Evolutionary conservation across 331 rosid species (phyloP).

Genomic region (Acacia pycnantha): DNA sequence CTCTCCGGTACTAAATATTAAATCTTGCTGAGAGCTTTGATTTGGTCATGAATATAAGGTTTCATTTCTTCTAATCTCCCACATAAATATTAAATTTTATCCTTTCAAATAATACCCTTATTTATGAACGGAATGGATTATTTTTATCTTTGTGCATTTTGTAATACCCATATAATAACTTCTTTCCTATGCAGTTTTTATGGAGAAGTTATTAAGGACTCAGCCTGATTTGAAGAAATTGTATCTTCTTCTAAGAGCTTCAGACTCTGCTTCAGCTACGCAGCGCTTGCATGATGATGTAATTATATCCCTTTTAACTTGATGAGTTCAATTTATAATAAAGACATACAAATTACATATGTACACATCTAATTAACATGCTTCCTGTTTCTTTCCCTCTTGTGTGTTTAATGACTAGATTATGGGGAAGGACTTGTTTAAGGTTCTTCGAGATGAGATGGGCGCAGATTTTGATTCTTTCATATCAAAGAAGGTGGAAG

Average conservation of each 20-base stretch:
- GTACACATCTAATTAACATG: background rate
- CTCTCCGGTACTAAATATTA: too few species aligned
- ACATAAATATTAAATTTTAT: too few species aligned
- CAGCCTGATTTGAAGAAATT: too few species aligned
- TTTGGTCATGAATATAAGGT: too few species aligned
- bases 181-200: too few species aligned
- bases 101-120: too few species aligned
- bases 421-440: conserved; percentile 25
- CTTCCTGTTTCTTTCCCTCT: background rate
- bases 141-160: too few species aligned
- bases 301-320: too few species aligned
- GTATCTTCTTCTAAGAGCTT: conserved; percentile 15
- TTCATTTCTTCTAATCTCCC: too few species aligned
- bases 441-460: background rate
- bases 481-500: conserved; percentile 25
- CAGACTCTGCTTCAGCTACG: background rate
- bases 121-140: too few species aligned
- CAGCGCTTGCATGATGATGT: background rate
- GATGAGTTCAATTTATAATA: background rate
- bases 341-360: background rate
- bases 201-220: background rate
- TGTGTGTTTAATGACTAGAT: background rate
- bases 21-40: too few species aligned
- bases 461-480: conserved; percentile 31
- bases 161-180: too few species aligned